Evolutionary conservation across 2,329 filamentous ascomycete genomes (phyloP), one percentile per base, ranked within the genome.

Genomic region (Trichoderma sp.): DNA sequence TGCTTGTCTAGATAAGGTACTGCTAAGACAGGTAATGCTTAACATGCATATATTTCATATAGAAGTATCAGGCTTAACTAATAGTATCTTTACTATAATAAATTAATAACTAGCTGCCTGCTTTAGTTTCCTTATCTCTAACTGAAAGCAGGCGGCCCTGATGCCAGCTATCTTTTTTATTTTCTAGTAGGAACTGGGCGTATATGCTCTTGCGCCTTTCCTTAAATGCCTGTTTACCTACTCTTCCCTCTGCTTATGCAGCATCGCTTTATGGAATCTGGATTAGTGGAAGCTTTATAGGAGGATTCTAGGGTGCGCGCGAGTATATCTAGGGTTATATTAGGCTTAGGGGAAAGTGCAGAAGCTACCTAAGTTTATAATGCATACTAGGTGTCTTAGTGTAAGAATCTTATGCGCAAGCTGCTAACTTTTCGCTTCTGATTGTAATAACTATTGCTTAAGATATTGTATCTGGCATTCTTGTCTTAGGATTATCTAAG

Each of bases 401-500:
- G 21, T 17, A 15, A 56, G 39, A 26, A 43, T 5, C 21, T 56
- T 15, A 34, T 56, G 12, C 9, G 10, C 7, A 43, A 56, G 52
- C 7, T 56, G 34, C 12, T 43, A 7, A 26, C 4, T 24, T 56
- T 34, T 56, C n/a, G 52, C 14, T 26, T 56, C 12, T 24, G 5
- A 24, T 14, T 56, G 14, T 43, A 21, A 34, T n/a, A 62, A 24
- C 17, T 54, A 17, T 3, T 62, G 34, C 19, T 62, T 15, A 45
- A 62, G 39, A 10, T 15, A 19, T 17, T 62, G 21, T 12, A 19
- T 21, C 21, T 54, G 24, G 34, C 19, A n/a, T 17, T 62, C 34
- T 41, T 62, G 34, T 24, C 59, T 51, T 21, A 62, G 26, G 19
- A 62, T 62, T 21, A 62, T 45, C n/a, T 51, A 15, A 28, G 15